Percentiles rank a stretch among this genome's conserved stretches.
These are phyloP conservation scores for Cinnamomum chago DNA, from an alignment of 164 flowering plant species.

Conservation along the genomic window DNA sequence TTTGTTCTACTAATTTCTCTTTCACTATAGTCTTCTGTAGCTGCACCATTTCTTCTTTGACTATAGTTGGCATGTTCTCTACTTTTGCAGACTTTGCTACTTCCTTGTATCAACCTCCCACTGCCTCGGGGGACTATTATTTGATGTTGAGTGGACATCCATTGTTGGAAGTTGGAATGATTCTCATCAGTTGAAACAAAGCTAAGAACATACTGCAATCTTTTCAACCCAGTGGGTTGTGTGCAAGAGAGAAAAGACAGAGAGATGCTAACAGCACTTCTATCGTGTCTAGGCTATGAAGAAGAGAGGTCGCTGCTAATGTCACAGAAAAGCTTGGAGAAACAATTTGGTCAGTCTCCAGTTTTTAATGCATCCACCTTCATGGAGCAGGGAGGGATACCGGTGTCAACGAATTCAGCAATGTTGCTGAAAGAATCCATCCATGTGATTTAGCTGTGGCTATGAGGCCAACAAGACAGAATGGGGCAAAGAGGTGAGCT, in stretches of 20 bases:
- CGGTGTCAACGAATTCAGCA: slow-evolving; percentile 90
- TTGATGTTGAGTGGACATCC: neutral
- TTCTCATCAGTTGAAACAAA: neutral
- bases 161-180: neutral
- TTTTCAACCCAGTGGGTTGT: neutral
- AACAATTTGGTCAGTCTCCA: slow-evolving; percentile 93
- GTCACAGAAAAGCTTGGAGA: slow-evolving; percentile 95
- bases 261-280: neutral
- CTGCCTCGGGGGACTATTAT: neutral
- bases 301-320: slow-evolving; percentile 84
- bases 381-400: slow-evolving; percentile 93
- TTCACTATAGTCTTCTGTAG: no score
- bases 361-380: slow-evolving; percentile 94
- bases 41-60: neutral
- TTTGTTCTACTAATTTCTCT: no score
- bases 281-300: slow-evolving; percentile 67
- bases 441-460: slow-evolving; percentile 97
- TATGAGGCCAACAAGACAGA: slow-evolving; percentile 82
- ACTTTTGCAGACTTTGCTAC: neutral
- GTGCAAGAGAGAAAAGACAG: no score
- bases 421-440: slow-evolving; percentile 87
- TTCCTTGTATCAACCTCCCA: no score
- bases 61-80: neutral
- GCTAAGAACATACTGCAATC: neutral
- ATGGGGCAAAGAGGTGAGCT: slow-evolving; percentile 99